Percentiles rank a stretch among this genome's conserved stretches.
Conservation (phyloP, 164 flowering plant species). For the Macadamia integrifolia region DNA sequence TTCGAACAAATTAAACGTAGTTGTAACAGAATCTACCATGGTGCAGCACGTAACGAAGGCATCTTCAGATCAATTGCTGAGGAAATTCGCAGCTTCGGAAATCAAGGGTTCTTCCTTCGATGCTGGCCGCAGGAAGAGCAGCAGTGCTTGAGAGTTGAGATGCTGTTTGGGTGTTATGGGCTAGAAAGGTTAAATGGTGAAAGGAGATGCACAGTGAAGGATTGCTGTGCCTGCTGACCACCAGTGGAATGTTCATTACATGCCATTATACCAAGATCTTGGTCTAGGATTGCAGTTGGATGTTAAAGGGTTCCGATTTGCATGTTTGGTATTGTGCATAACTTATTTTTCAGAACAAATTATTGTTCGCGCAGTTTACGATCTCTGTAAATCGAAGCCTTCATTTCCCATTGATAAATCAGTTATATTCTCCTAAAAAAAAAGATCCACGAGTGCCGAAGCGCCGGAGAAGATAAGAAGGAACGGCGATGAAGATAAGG, state of each 20-base stretch:
- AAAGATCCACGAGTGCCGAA: slow-evolving; percentile 19
- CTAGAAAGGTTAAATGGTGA: slow-evolving; percentile 1
- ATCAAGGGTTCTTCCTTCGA: neutral
- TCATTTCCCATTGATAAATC: slow-evolving; percentile 5
- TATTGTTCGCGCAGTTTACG: slow-evolving; percentile 8
- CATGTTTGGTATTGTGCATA: slow-evolving; percentile 25
- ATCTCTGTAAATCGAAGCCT: slow-evolving; percentile 20
- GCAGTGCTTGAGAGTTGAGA: slow-evolving; percentile 28
- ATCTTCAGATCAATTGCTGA: slow-evolving; percentile 75
- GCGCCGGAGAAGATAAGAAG: slow-evolving; percentile 25
- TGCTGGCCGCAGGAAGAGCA: slow-evolving; percentile 18
- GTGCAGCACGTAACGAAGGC: slow-evolving; percentile 68
- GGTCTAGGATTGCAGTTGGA: neutral
- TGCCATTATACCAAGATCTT: neutral
- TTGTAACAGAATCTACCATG: slow-evolving; percentile 23
- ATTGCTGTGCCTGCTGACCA: slow-evolving; percentile 4
- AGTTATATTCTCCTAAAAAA: slow-evolving; percentile 8
- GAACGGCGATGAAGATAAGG: neutral
- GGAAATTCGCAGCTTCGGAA: slow-evolving; percentile 64
- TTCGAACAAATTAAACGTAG: slow-evolving; percentile 47
- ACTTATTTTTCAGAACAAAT: slow-evolving; percentile 4
- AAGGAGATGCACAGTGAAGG: slow-evolving; percentile 5
- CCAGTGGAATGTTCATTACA: neutral
- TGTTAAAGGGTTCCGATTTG: slow-evolving; percentile 8
- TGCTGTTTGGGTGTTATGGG: neutral